Conservation (phyloP, 2,329 filamentous ascomycete species). For the Trichoderma pleuroti region DNA sequence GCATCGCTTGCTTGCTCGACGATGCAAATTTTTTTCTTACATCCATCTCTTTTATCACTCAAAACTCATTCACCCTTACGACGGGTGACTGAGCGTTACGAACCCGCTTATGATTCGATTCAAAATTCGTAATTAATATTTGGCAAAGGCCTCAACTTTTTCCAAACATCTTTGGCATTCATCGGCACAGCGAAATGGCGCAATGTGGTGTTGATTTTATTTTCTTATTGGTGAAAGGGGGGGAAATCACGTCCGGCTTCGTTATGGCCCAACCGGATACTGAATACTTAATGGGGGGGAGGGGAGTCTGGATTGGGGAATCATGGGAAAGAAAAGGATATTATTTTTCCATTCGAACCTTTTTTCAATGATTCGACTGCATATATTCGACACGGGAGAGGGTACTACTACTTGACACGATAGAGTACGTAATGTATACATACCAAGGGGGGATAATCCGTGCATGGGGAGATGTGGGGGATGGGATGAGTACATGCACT, state of each 20-base stretch:
- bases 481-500: constrained; percentile 27
- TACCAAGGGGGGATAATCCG: constrained; percentile 34
- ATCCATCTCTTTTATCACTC: background rate
- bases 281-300: constrained; percentile 27
- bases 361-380: constrained; percentile 26
- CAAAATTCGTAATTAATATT: constrained; percentile 31
- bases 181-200: constrained; percentile 41
- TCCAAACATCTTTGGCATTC: constrained; percentile 40
- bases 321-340: constrained; percentile 16
- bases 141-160: constrained; percentile 27
- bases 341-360: constrained; percentile 17
- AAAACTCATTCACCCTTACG: constrained; percentile 9
- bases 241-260: constrained; percentile 28
- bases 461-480: constrained; percentile 29
- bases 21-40: background rate
- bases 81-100: constrained; percentile 17
- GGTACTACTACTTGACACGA: constrained; percentile 28
- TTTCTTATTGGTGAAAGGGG: constrained; percentile 24
- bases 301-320: constrained; percentile 21
- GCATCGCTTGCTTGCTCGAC: background rate
- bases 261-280: constrained; percentile 27
- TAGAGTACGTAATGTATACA: constrained; percentile 42
- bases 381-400: constrained; percentile 28
- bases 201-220: constrained; percentile 29
- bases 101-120: constrained; percentile 29